Percentiles rank a stretch among this genome's conserved stretches.
These are phyloP conservation scores for Xylaria sp. DNA, from an alignment of 2,329 filamentous ascomycete species.

Conservation along the genomic window DNA sequence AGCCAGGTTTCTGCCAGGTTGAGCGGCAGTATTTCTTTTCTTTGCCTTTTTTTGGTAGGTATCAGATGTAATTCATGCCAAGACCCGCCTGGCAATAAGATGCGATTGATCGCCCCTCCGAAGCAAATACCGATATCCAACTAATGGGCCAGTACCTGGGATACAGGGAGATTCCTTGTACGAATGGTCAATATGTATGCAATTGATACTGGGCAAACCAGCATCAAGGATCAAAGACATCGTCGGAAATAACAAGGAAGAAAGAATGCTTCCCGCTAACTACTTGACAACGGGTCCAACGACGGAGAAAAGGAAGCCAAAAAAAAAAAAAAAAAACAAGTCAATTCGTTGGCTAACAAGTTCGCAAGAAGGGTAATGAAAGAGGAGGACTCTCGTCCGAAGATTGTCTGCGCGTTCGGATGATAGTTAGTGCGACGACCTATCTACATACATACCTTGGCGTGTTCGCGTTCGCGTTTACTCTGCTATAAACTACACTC, in stretches of 20 bases:
- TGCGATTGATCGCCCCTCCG: slow-evolving; percentile 15
- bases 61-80: background rate
- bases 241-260: background rate
- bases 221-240: slow-evolving; percentile 25
- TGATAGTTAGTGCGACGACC: background rate
- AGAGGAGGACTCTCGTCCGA: background rate
- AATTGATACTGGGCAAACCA: slow-evolving; percentile 10
- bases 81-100: background rate
- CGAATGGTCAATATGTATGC: slow-evolving; percentile 12
- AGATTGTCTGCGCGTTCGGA: background rate
- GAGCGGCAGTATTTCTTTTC: background rate
- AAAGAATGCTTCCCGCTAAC: background rate
- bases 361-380: background rate
- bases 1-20: background rate
- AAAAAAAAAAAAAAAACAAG: slow-evolving; percentile 5
- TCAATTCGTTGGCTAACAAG: background rate
- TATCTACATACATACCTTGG: background rate
- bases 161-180: background rate
- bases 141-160: background rate
- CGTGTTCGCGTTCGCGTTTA: background rate
- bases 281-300: background rate
- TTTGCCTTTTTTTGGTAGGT: slow-evolving; percentile 11
- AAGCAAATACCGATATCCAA: slow-evolving; percentile 14
- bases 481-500: background rate
- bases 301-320: background rate